These are phyloP conservation scores for Rhexocercosporidium sp. DNA, from an alignment of 2,329 filamentous ascomycete species.

Conservation along the genomic window DNA sequence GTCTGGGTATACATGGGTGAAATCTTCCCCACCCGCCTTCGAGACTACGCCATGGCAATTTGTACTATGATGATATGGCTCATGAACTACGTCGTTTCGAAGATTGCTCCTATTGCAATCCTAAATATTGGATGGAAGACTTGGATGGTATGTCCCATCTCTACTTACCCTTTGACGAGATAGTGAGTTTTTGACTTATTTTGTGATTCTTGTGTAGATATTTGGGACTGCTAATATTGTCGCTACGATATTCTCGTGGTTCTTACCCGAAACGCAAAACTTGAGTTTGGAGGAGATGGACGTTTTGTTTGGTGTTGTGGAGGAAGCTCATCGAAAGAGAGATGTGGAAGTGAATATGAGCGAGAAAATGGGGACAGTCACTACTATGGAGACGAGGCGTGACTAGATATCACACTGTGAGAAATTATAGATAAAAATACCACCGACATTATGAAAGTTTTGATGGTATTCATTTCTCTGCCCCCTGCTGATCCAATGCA, in stretches of 20 bases:
- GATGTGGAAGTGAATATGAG: constrained; percentile 28
- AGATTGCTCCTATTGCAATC: constrained; percentile 57
- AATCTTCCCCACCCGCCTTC: constrained; percentile 48
- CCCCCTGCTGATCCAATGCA: not conserved
- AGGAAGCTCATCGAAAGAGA: constrained; percentile 18
- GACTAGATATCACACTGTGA: not conserved
- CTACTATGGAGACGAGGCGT: not conserved
- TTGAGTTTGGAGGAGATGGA: constrained; percentile 65
- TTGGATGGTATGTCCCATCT: constrained; percentile 32
- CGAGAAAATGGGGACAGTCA: not conserved
- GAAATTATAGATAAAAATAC: not conserved
- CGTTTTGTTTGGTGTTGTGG: constrained; percentile 30
- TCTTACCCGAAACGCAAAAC: constrained; percentile 64
- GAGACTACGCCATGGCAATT: constrained; percentile 12
- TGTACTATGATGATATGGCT: constrained; percentile 32
- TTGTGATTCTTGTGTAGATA: not conserved
- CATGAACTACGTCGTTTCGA: constrained; percentile 56
- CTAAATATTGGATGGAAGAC: constrained; percentile 51
- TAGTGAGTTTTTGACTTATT: not conserved
- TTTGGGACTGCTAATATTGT: constrained; percentile 11
- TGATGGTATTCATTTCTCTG: not conserved
- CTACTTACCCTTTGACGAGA: not conserved
- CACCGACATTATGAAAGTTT: not conserved
- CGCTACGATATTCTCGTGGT: constrained; percentile 53
- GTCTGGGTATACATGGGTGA: constrained; percentile 53